Conservation (phyloP, 805 yeast species). For the Candida krabiensis region DNA sequence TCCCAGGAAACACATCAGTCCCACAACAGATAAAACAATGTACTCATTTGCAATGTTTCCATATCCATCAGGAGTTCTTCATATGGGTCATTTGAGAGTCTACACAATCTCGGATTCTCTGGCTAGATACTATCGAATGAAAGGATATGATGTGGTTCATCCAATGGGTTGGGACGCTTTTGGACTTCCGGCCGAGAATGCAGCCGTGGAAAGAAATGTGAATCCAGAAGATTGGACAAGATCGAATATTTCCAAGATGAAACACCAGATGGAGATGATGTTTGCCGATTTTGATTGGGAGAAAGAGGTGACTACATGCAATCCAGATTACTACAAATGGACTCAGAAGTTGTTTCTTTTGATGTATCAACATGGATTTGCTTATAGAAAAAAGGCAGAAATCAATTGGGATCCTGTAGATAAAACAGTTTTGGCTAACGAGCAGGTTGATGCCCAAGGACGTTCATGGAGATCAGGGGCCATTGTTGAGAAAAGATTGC, state of each 20-base stretch:
- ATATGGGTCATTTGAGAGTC: conserved; percentile 92
- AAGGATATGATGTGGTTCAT: conserved; percentile 78
- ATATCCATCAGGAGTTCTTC: conserved; percentile 90
- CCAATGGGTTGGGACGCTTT: conserved; percentile 99
- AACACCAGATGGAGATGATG: conserved; percentile 74
- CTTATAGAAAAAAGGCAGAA: conserved; percentile 82
- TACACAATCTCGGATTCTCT: conserved; percentile 87
- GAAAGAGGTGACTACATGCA: conserved; percentile 80
- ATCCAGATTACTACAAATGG: conserved; percentile 86
- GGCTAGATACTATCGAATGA: conserved; percentile 73
- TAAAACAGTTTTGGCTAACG: conserved; percentile 91
- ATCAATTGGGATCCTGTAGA: conserved; percentile 99
- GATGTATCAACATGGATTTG: conserved; percentile 72
- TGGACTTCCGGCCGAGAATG: conserved; percentile 98
- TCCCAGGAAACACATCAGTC: conserved; percentile 26
- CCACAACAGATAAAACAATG: conserved; percentile 33
- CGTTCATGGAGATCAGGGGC: conserved; percentile 98
- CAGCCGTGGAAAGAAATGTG: conserved; percentile 83
- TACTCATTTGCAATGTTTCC: conserved; percentile 91
- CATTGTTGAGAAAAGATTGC: conserved; percentile 72
- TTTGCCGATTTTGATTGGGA: conserved; percentile 93
- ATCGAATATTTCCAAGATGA: conserved; percentile 81
- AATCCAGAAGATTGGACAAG: conserved; percentile 85
- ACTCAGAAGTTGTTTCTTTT: conserved; percentile 84
- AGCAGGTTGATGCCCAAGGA: conserved; percentile 91